Evolutionary conservation across 495 filamentous ascomycete species (phyloP).

Genomic region (Cercophora samala): DNA sequence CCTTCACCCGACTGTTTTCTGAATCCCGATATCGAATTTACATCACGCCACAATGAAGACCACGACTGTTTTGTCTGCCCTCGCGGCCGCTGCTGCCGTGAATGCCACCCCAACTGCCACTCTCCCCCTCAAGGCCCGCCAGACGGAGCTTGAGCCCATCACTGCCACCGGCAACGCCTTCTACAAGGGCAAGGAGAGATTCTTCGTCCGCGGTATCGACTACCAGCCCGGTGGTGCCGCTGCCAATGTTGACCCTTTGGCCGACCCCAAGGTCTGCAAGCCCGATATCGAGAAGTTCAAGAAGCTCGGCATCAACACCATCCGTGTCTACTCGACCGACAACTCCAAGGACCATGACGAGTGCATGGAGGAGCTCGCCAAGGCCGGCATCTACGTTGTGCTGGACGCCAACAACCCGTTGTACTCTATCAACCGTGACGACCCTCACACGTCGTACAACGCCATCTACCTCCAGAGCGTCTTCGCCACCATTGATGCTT

Average conservation of each 20-base stretch:
- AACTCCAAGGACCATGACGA: conserved; percentile 78
- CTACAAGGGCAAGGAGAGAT: conserved; percentile 77
- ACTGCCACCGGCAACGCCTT: conserved; percentile 61
- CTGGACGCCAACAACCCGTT: conserved; percentile 63
- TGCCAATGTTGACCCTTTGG: conserved; percentile 72
- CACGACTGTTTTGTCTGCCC: conserved; percentile 43
- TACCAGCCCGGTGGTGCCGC: conserved; percentile 87
- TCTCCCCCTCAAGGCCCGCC: conserved; percentile 55
- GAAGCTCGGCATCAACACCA: conserved; percentile 82
- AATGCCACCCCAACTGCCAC: conserved; percentile 52
- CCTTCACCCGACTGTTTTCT: not conserved
- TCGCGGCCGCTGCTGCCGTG: conserved; percentile 55
- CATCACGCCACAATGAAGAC: conserved; percentile 52
- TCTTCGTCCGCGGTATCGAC: conserved; percentile 94
- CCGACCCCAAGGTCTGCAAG: conserved; percentile 66
- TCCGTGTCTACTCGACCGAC: conserved; percentile 93
- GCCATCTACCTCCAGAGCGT: conserved; percentile 85
- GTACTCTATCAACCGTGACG: conserved; percentile 34
- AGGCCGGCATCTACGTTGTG: conserved; percentile 89
- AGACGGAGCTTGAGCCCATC: conserved; percentile 37
- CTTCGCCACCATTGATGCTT: conserved; percentile 90
- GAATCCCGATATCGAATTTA: not conserved
- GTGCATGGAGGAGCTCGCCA: conserved; percentile 79
- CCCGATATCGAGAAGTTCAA: conserved; percentile 84
- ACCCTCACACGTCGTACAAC: conserved; percentile 82